Evolutionary conservation across 805 yeast species (phyloP), one percentile per base, ranked within the genome.

Genomic region (Barnettozyma populi): DNA sequence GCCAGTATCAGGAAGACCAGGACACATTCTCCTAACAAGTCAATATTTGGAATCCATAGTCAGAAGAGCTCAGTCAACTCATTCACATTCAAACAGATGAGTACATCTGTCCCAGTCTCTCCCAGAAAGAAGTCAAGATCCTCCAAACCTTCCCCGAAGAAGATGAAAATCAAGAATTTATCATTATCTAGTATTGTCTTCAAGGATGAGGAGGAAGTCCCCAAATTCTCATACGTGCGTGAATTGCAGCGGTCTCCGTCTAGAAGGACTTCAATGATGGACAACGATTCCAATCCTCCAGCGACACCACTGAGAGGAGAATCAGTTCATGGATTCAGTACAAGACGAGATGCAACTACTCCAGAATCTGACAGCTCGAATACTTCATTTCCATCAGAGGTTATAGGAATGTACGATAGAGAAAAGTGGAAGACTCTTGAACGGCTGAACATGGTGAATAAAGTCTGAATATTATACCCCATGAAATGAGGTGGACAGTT

Each of bases 351-450:
- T 0, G 54, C 66, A 7, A 60, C 59, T 13, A 54, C 63, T 2
- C 69, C 67, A 2, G 64, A 62, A 14, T 69, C 74, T 16, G 63
- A 72, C 13, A 70, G 44, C 24, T 57, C 63, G 0, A 65, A 37
- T 57, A 78, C 64, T 64, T 74, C 57, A 51, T 72, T 69, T 35
- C 86, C 86, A 1, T 71, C 80, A 36, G 79, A 73, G 11, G 80
- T 78, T 3, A 73, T 80, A 47, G 86, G 86, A 0, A 79, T 79
- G 56, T 81, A 81, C 57, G 87, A 81, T 56, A 67, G 75, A 55
- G 87, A 81, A 59, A 81, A 81, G 59, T 80, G 86, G 86, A 67
- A 75, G 48, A 75, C 79, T 0, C 67, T 80, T 51, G 72, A 73
- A 53, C 59, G 69, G 20, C 53, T 74, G 44, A 61, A 61, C 21